phyloP scores from a whole-genome alignment of 177 flowering plant genomes.

The Vitis hybrid region DNA sequence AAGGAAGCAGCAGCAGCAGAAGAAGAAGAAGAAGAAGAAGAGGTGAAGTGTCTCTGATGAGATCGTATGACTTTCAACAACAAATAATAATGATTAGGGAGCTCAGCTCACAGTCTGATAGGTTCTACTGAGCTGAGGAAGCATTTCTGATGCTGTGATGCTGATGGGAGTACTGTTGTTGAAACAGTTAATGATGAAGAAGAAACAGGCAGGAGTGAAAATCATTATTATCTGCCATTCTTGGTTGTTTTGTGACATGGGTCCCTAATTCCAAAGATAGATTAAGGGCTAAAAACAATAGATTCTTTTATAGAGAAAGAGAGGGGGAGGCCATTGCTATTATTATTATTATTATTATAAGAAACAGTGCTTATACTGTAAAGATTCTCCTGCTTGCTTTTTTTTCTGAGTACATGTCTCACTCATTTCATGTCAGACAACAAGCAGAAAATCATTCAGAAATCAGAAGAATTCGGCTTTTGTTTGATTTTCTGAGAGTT shows the following conservation, averaged over 20 bases:
- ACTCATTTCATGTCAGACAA: conserved; percentile 30
- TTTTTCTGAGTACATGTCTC: conserved; percentile 12
- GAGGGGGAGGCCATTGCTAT: conserved; percentile 13
- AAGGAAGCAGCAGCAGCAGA: not conserved
- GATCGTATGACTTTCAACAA: not conserved
- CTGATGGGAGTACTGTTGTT: conserved; percentile 14
- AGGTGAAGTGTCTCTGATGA: not conserved
- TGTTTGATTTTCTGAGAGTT: conserved; percentile 31
- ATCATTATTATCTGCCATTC: conserved; percentile 15
- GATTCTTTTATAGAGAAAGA: conserved; percentile 13
- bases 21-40: conserved; percentile 3
- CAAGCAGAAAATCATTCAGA: conserved; percentile 36
- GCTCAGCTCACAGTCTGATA: conserved; percentile 4
- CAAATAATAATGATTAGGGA: conserved; percentile 4
- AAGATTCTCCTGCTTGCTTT: conserved; percentile 35
- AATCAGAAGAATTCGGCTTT: conserved; percentile 28
- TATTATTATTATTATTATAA: not conserved
- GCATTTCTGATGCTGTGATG: conserved; percentile 4
- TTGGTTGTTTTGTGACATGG: conserved; percentile 2
- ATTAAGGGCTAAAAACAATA: conserved; percentile 1
- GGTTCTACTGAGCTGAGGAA: not conserved
- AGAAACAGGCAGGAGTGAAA: conserved; percentile 12
- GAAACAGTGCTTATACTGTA: conserved; percentile 26
- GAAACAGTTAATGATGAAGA: conserved; percentile 15
- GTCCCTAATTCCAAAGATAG: conserved; percentile 5